Percentiles rank a stretch among this genome's conserved stretches.
Conservation (phyloP, 768 basidiomycete genomes). For the Candolleomyces efflorescens region DNA sequence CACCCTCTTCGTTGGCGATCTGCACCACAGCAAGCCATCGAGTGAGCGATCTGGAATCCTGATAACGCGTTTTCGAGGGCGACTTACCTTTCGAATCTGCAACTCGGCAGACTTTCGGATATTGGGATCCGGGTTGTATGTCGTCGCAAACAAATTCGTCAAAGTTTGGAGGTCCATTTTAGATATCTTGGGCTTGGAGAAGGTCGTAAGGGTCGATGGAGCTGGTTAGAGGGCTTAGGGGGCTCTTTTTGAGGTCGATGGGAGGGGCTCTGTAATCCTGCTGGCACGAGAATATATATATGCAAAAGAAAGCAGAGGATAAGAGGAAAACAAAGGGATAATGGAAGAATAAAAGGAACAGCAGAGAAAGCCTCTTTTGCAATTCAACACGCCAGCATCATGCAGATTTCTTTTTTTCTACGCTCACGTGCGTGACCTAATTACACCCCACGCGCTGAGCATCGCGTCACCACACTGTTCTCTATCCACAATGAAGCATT, state of each 20-base stretch:
- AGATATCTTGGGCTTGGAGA: not conserved
- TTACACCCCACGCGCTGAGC: not conserved
- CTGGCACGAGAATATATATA: not conserved
- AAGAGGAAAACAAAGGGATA: constrained; percentile 1
- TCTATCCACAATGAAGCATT: not conserved
- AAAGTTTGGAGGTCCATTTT: constrained; percentile 72
- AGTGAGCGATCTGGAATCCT: not conserved
- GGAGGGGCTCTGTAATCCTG: not conserved
- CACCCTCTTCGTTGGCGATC: constrained; percentile 78
- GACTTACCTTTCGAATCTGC: constrained; percentile 74
- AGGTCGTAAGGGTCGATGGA: not conserved
- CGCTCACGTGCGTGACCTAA: not conserved
- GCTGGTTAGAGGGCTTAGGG: not conserved
- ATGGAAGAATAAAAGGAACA: not conserved
- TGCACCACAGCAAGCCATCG: constrained; percentile 23
- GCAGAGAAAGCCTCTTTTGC: not conserved
- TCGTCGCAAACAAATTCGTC: constrained; percentile 74
- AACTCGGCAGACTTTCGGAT: constrained; percentile 82
- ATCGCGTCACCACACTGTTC: not conserved
- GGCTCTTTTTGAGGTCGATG: not conserved
- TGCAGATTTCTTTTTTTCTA: not conserved
- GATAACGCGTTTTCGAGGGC: not conserved
- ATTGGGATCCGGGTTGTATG: constrained; percentile 82
- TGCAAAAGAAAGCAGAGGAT: not conserved
- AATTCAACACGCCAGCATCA: not conserved